phyloP scores from a whole-genome alignment of 768 basidiomycete genomes.

The Calocybe cyanea region DNA sequence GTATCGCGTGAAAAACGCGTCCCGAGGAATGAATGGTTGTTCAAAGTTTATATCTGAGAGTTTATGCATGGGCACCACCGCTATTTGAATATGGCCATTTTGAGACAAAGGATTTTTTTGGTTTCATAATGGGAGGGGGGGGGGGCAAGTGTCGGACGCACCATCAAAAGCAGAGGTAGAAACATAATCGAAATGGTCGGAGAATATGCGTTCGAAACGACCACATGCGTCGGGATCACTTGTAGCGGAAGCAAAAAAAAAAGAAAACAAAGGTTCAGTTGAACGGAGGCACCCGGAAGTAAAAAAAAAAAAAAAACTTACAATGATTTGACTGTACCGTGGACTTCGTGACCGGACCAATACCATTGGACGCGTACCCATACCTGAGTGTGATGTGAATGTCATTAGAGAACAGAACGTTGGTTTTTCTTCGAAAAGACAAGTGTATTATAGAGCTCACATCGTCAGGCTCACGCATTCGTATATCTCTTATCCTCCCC shows the following conservation, averaged over 20 bases:
- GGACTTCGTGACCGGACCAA: constrained; percentile 48
- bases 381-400: constrained; percentile 30
- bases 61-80: constrained; percentile 24
- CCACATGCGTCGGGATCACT: constrained; percentile 40
- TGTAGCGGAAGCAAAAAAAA: neutral
- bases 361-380: constrained; percentile 56
- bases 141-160: constrained; percentile 18
- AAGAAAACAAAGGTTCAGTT: neutral
- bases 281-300: too few species aligned
- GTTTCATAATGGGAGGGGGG: too few species aligned
- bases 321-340: constrained; percentile 43
- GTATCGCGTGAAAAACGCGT: constrained; percentile 48
- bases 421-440: neutral
- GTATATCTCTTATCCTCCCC: constrained; percentile 43
- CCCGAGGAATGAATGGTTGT: constrained; percentile 34
- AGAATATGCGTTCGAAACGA: constrained; percentile 44
- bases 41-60: constrained; percentile 36
- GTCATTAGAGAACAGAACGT: neutral
- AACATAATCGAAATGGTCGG: constrained; percentile 47
- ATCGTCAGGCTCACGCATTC: constrained; percentile 24
- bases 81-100: constrained; percentile 28
- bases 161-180: constrained; percentile 43
- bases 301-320: constrained; percentile 32
- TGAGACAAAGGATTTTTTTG: too few species aligned
- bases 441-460: constrained; percentile 17